Evolutionary conservation across 495 filamentous ascomycete genomes (phyloP), one percentile per base, ranked within the genome.

Genomic region (Lepidopterella palustris): DNA sequence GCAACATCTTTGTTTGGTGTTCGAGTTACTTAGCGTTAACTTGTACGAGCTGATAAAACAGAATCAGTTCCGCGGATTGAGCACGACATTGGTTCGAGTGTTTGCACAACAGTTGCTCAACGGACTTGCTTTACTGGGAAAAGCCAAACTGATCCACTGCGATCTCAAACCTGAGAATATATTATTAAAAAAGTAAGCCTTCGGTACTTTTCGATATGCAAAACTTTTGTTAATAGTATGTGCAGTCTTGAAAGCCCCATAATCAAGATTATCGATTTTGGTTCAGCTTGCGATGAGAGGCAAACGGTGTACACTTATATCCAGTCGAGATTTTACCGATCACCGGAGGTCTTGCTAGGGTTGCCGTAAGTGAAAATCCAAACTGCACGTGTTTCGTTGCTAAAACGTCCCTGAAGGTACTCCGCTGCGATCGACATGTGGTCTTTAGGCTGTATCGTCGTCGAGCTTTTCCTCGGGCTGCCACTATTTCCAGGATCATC

Each of bases 271-370:
- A 99, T 99, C 68, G 95, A 99, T 77, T 99, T 99, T 67, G 95
- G 95, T 24, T 99, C 95, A 31, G 95, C 95, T 1, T 99, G 95
- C 71, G 95, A 99, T 69, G 95, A 99, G 73, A 82, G 95, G 31
- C 95, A 99, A 68, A 99, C 95, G 0, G 95, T 99, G 29, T 99
- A 99, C 75, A 99, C 95, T 4, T 99, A 99, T 72, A 99, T 99
- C 62, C 95, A 99, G 73, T 99, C 95, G 11, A 80, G 95, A 59
- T 99, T 99, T 74, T 99, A 99, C 71, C 84, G 95, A 57, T 99
- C 95, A 1, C 95, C 95, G 0, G 95, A 99, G 71, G 95, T 99
- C 27, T 73, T 99, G 27, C 80, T 97, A 27, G 95, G 95, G 5
- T 72, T 99, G 42, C 95, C 95, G 69, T 88, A 78, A 63, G 83